A percentile compares a stretch with the other conserved stretches of the same genome.
Evolutionary conservation across 805 yeast species (phyloP).

Genomic region (Tetrapisispora pingtungensis): DNA sequence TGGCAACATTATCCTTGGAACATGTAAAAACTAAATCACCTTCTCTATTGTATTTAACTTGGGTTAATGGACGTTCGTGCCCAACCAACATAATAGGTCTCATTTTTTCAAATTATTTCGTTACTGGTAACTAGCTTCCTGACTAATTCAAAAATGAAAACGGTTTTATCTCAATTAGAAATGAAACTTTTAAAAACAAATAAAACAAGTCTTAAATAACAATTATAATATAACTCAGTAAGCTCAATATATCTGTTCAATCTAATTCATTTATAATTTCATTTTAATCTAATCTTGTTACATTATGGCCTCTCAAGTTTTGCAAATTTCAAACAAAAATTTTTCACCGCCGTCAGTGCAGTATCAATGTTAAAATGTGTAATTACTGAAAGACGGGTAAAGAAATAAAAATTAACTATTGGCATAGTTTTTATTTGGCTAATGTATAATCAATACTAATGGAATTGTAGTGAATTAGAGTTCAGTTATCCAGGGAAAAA

Average conservation of each 20-base stretch:
- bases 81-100: conserved; percentile 75
- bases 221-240: no score
- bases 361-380: not conserved
- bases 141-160: no score
- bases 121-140: not conserved
- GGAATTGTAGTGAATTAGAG: no score
- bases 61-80: conserved; percentile 95
- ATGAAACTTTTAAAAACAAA: no score
- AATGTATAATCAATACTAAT: no score
- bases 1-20: conserved; percentile 82
- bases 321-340: not conserved
- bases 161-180: no score
- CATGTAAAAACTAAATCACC: conserved; percentile 91
- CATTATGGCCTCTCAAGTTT: not conserved
- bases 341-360: not conserved
- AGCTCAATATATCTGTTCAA: not conserved
- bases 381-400: not conserved
- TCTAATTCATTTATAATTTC: not conserved
- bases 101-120: conserved; percentile 27
- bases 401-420: no score
- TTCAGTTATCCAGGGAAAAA: no score
- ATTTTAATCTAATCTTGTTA: not conserved
- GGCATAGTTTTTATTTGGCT: no score
- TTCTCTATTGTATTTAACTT: conserved; percentile 88
- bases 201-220: no score